Percentiles rank a stretch among this genome's conserved stretches.
Conservation (phyloP, 192 early-diverging fungal genomes). For the Rhizophlyctis rosea region DNA sequence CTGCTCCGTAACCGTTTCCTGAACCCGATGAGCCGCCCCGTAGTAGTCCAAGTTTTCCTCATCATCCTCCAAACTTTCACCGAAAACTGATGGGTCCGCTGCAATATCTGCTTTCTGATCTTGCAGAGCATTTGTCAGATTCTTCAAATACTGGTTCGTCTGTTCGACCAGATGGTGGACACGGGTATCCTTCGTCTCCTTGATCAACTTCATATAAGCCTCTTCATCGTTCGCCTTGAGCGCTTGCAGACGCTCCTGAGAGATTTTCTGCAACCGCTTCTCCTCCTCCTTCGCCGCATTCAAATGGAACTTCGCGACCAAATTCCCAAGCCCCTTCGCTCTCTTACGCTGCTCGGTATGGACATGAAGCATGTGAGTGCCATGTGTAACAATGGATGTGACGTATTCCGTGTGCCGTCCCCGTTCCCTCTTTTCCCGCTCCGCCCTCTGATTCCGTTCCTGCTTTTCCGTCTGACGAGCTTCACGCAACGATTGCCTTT, state of each 20-base stretch:
- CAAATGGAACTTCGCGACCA: conserved; percentile 73
- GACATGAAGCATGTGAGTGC: conserved; percentile 62
- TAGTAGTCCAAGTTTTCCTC: conserved; percentile 69
- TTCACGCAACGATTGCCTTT: conserved; percentile 69
- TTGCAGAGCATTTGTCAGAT: conserved; percentile 79
- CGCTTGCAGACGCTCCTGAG: conserved; percentile 93
- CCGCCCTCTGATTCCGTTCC: conserved; percentile 82
- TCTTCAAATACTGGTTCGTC: conserved; percentile 81
- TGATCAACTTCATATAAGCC: conserved; percentile 91
- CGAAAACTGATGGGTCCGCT: conserved; percentile 47
- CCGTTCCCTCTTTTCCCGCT: conserved; percentile 83
- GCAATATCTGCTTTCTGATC: conserved; percentile 65
- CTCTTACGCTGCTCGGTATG: conserved; percentile 69
- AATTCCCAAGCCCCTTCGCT: conserved; percentile 69
- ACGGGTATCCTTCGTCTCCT: conserved; percentile 94
- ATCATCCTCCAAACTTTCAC: conserved; percentile 50
- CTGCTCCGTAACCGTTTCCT: conserved; percentile 78
- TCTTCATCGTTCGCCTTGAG: conserved; percentile 97
- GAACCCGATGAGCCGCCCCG: conserved; percentile 78
- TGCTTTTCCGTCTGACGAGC: conserved; percentile 84
- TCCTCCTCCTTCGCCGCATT: conserved; percentile 92
- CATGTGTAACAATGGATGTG: conserved; percentile 67
- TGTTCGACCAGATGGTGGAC: conserved; percentile 88
- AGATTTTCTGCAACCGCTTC: conserved; percentile 76
- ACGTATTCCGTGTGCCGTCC: conserved; percentile 79